A percentile compares a stretch with the other conserved stretches of the same genome.
Conservation (phyloP, 805 yeast species). For the Pichia manshurica region DNA sequence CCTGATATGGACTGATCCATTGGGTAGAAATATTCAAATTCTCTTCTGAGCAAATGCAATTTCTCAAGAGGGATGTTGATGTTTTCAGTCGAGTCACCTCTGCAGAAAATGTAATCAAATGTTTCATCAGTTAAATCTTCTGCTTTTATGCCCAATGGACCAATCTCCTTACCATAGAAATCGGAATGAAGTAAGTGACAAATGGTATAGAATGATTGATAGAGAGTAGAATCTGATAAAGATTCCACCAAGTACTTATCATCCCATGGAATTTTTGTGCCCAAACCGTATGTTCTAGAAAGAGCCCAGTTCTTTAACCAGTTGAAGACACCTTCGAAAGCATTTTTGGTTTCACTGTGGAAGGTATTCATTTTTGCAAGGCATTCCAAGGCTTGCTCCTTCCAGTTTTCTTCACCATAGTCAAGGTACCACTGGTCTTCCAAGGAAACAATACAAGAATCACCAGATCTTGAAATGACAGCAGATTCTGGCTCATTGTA, state of each 20-base stretch:
- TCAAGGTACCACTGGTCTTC: conserved; percentile 99
- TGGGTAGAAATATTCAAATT: conserved; percentile 95
- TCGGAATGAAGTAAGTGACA: conserved; percentile 82
- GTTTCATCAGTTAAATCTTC: conserved; percentile 90
- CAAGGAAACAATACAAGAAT: conserved; percentile 89
- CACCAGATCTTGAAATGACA: conserved; percentile 93
- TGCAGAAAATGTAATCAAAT: conserved; percentile 82
- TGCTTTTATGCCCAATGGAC: conserved; percentile 67
- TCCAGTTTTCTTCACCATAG: conserved; percentile 94
- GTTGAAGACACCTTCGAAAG: conserved; percentile 87
- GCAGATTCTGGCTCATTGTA: conserved; percentile 91
- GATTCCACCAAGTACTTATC: conserved; percentile 89
- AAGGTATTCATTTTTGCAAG: conserved; percentile 70
- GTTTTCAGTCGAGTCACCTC: conserved; percentile 43
- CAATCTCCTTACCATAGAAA: conserved; percentile 70
- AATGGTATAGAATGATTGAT: conserved; percentile 92
- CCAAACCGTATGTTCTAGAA: conserved; percentile 93
- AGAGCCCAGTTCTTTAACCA: conserved; percentile 99
- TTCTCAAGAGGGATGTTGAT: conserved; percentile 61
- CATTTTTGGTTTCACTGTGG: conserved; percentile 78
- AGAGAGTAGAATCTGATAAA: conserved; percentile 90
- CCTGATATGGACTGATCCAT: conserved; percentile 89
- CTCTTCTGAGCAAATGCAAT: conserved; percentile 75
- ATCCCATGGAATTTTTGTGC: conserved; percentile 96
- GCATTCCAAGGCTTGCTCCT: conserved; percentile 71